These are phyloP conservation scores for Chlorella vulgaris DNA, from an alignment of 139 green algal genomes.

Conservation along the genomic window DNA sequence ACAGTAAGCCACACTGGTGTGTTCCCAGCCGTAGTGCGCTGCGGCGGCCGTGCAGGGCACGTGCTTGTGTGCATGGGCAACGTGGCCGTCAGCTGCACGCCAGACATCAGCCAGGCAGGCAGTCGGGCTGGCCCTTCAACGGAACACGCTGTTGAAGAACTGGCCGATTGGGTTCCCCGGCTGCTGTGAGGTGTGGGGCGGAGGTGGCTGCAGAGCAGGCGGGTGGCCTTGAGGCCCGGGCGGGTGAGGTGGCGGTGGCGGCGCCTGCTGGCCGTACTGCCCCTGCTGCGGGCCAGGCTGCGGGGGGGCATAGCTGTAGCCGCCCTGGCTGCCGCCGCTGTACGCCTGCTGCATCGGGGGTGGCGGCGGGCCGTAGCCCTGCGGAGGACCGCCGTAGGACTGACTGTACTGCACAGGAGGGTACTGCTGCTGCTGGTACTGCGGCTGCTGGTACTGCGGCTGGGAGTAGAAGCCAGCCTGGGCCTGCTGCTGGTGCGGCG, in stretches of 20 bases:
- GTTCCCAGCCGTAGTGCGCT: too few species aligned
- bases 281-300: not conserved
- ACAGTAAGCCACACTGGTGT: too few species aligned
- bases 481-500: not conserved
- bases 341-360: not conserved
- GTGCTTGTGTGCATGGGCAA: too few species aligned
- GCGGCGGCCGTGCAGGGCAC: too few species aligned
- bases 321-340: not conserved
- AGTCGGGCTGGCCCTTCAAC: constrained; percentile 5
- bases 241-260: too few species aligned
- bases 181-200: not conserved
- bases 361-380: constrained; percentile 4
- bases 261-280: not conserved
- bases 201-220: not conserved
- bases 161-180: constrained; percentile 16
- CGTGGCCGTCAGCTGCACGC: too few species aligned
- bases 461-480: not conserved
- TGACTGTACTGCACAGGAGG: constrained; percentile 1
- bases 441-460: constrained; percentile 12
- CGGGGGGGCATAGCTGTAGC: not conserved
- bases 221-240: not conserved
- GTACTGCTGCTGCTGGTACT: constrained; percentile 16
- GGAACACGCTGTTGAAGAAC: constrained; percentile 10
- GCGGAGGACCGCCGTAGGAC: not conserved
- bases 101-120: too few species aligned